These are phyloP conservation scores for Geranium incanum DNA, from an alignment of 441 rosid species.

Conservation along the genomic window DNA sequence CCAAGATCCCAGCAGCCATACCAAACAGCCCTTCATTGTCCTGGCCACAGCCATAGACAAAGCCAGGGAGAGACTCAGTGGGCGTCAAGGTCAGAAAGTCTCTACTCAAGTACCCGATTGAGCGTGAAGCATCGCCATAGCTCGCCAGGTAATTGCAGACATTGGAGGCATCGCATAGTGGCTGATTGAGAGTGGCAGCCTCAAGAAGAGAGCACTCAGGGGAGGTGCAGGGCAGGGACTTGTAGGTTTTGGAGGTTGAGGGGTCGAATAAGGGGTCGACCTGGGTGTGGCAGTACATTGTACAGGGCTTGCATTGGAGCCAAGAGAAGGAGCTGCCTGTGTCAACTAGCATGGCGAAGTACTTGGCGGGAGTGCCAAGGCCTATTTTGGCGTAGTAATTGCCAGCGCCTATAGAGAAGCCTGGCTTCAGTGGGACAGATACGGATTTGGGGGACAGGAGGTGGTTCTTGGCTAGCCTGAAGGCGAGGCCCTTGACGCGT, in stretches of 20 bases:
- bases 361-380: conserved; percentile 7
- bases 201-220: conserved; percentile 27
- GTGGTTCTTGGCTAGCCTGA: conserved; percentile 1
- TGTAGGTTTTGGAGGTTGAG: conserved; percentile 31
- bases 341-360: conserved; percentile 5
- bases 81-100: conserved; percentile 30
- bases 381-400: conserved; percentile 10
- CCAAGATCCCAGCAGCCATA: conserved; percentile 37
- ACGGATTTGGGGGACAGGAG: background rate
- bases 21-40: conserved; percentile 34
- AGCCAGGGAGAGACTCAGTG: conserved; percentile 21
- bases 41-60: conserved; percentile 42
- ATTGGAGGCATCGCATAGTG: conserved; percentile 7
- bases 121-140: conserved; percentile 38
- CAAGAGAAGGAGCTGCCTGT: conserved; percentile 13
- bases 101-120: conserved; percentile 36
- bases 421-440: background rate
- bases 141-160: conserved; percentile 30
- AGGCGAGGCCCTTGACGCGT: conserved; percentile 12
- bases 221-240: conserved; percentile 19
- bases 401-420: conserved; percentile 3
- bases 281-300: conserved; percentile 28
- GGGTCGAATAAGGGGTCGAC: conserved; percentile 38
- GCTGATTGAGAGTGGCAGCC: conserved; percentile 26
- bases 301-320: conserved; percentile 29